phyloP scores from a whole-genome alignment of 2,329 filamentous ascomycete species.

The Monosporascus sp. region DNA sequence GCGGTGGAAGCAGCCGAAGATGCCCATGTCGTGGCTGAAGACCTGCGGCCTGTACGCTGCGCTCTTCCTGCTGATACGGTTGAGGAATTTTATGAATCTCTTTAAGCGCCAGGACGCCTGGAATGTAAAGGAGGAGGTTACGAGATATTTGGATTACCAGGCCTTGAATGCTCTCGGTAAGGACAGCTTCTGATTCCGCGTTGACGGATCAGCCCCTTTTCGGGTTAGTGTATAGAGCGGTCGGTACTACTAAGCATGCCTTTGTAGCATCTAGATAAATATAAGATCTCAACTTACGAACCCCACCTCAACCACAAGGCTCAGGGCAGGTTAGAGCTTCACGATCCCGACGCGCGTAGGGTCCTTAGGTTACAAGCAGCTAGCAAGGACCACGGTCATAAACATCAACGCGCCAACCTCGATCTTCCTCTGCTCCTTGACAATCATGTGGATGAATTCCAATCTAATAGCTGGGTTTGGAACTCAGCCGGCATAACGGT shows the following conservation, averaged over 20 bases:
- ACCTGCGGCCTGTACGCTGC: constrained; percentile 6
- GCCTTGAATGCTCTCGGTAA: too few species aligned
- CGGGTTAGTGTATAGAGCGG: too few species aligned
- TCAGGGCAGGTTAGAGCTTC: constrained; percentile 53
- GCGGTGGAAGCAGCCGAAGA: constrained; percentile 11
- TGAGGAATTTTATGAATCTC: constrained; percentile 1
- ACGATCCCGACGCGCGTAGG: constrained; percentile 63
- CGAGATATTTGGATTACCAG: constrained; percentile 1
- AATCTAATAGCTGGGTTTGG: too few species aligned
- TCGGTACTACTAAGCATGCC: too few species aligned
- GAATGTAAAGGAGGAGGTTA: constrained; percentile 7
- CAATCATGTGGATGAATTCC: constrained; percentile 44
- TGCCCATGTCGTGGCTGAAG: constrained; percentile 8
- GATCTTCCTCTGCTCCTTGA: constrained; percentile 58
- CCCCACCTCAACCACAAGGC: constrained; percentile 61
- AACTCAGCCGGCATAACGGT: too few species aligned
- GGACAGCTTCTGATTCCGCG: too few species aligned
- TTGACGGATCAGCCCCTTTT: too few species aligned
- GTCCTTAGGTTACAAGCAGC: constrained; percentile 61
- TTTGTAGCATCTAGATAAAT: too few species aligned
- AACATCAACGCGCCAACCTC: constrained; percentile 33
- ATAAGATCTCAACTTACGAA: constrained; percentile 59
- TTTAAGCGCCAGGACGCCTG: constrained; percentile 1
- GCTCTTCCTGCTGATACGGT: constrained; percentile 5
- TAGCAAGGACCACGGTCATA: constrained; percentile 42